Base-by-base conservation (phyloP, 2,329 filamentous ascomycete species). In the Esteya vermicola region DNA sequence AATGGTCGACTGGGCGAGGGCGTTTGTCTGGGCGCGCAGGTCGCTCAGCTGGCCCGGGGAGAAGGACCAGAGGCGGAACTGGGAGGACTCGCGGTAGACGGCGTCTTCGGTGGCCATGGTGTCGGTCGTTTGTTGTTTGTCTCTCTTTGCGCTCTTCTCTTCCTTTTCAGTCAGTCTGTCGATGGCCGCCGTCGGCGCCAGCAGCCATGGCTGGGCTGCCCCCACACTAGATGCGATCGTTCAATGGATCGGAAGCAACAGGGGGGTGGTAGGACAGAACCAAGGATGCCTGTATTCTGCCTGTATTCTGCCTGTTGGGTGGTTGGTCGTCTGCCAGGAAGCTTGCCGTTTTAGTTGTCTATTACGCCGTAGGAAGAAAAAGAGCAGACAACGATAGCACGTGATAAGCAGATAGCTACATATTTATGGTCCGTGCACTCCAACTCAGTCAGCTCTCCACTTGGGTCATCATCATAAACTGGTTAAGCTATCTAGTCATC, bases 31-130 rank as follows among this genome's bases (percentile, higher is more conserved):
- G 32, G 69, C 63, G 43, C 91, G 83, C 20, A 89, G 70, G 3
- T 78, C 69, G 36, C 71, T 67, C 4, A 98, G 73, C 30, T 79
- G 75, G 4, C 75, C 61, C 3, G 78, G 74, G 0, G 85, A 85
- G 61, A 89, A 96, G 10, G 88, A 94, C 91, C 91, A 98, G 43
- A 93, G 70, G 33, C 83, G 76, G 56, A 78, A 96, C 59, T 98
- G 91, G 35, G 85, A 89, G 0, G 89, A 93, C 38, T 82, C 74
- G 25, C 85, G 78, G 62, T 96, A 98, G 41, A 88, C 70, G 49
- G 85, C 83, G 61, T 98, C 91, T 70, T 98, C 91, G 45, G 77
- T 82, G 8, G 70, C 69, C 75, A 93, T 84, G 45, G 34, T 8
- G 34, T 27, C n/a, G 16, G 14, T 4, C n/a, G n/a, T n/a, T n/a